Conservation (phyloP, 2,329 filamentous ascomycete species). For the Didymella keratinophila region DNA sequence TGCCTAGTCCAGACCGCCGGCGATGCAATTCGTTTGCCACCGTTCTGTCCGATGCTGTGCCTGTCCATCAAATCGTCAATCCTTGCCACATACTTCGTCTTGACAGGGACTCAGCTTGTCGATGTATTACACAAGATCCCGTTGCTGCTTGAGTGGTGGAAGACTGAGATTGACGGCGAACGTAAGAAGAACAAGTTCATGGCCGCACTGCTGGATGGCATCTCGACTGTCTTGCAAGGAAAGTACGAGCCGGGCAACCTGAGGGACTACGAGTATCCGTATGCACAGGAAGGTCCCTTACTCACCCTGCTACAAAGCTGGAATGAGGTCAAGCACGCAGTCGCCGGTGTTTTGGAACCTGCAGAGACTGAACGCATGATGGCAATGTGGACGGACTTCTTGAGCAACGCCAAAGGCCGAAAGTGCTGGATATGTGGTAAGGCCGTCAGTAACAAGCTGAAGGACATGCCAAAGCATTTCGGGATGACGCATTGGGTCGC, state of each 20-base stretch:
- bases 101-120: conserved; percentile 18
- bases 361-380: conserved; percentile 13
- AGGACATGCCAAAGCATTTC: conserved; percentile 23
- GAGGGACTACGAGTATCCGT: conserved; percentile 1
- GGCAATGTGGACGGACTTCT: conserved; percentile 20
- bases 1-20: conserved; percentile 24
- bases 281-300: conserved; percentile 14
- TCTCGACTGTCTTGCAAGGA: conserved; percentile 23
- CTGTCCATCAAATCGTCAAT: conserved; percentile 20
- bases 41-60: conserved; percentile 25
- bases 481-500: conserved; percentile 23
- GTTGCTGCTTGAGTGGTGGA: conserved; percentile 27
- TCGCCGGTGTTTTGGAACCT: conserved; percentile 17
- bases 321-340: conserved; percentile 25
- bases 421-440: conserved; percentile 25
- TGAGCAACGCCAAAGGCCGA: conserved; percentile 12
- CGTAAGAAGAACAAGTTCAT: conserved; percentile 20
- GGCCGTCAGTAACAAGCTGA: conserved; percentile 9
- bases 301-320: conserved; percentile 17
- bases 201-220: conserved; percentile 4
- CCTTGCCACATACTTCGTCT: conserved; percentile 17
- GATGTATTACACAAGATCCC: conserved; percentile 21
- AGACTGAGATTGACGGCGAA: conserved; percentile 22
- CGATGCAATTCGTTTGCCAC: conserved; percentile 27
- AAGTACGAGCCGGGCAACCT: conserved; percentile 12